These are phyloP conservation scores for Arachis hypogaea DNA, from an alignment of 306 rosid species.

Conservation along the genomic window DNA sequence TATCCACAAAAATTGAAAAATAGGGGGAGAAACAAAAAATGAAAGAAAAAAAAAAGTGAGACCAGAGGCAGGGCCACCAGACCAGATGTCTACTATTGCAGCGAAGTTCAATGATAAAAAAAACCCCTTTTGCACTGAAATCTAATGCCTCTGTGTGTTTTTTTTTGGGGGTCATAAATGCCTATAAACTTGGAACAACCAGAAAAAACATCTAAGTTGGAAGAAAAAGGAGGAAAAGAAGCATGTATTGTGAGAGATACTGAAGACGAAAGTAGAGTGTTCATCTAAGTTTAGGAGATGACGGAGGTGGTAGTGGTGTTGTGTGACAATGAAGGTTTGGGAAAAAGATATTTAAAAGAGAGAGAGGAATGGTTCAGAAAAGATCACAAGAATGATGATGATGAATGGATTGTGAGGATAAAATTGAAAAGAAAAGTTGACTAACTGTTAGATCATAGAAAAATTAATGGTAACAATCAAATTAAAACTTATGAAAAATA, in stretches of 20 bases:
- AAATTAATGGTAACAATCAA: no score
- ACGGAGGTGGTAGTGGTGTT: no score
- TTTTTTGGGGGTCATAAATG: no score
- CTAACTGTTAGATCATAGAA: no score
- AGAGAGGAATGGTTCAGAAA: no score
- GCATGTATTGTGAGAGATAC: slow-evolving; percentile 35
- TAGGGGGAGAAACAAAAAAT: background rate
- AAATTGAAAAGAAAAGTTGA: no score
- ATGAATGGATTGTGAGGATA: no score
- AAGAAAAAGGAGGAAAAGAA: slow-evolving; percentile 23
- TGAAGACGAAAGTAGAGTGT: slow-evolving; percentile 47
- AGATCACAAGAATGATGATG: no score
- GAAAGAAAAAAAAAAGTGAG: background rate
- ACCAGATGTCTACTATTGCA: slow-evolving; percentile 52
- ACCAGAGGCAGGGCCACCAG: slow-evolving; percentile 69
- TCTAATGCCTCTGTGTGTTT: slow-evolving; percentile 18
- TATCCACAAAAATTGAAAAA: background rate
- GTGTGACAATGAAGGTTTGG: no score
- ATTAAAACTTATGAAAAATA: no score
- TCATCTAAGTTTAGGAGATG: slow-evolving; percentile 39
- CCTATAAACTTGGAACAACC: slow-evolving; percentile 30
- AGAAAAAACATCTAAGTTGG: slow-evolving; percentile 30
- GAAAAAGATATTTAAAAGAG: no score
- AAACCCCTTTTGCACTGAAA: slow-evolving; percentile 39
- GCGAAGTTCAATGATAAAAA: slow-evolving; percentile 35